These are phyloP conservation scores for Magnusiomyces tetraspermus DNA, from an alignment of 1,139 yeast genomes.

Conservation along the genomic window DNA sequence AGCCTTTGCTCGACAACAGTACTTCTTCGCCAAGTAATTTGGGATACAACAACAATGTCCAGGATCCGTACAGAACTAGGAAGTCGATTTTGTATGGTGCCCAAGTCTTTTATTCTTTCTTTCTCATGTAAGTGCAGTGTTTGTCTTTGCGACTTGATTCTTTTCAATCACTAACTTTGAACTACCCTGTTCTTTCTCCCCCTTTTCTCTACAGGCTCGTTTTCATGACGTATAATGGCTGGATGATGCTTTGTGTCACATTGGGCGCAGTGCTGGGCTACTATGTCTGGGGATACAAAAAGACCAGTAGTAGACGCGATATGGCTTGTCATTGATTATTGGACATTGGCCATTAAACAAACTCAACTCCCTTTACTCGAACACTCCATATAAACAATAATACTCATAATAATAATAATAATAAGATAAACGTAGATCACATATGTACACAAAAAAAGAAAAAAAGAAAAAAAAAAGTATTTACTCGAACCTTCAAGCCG, in stretches of 20 bases:
- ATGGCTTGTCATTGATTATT: slow-evolving; percentile 45
- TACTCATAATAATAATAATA: too few species aligned
- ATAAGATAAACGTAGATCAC: too few species aligned
- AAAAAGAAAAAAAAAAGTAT: too few species aligned
- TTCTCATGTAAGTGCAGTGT: slow-evolving; percentile 43
- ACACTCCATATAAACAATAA: too few species aligned
- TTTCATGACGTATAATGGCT: slow-evolving; percentile 78
- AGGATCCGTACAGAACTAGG: not conserved
- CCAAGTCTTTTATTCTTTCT: slow-evolving; percentile 68
- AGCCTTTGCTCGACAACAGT: not conserved
- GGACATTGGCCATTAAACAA: too few species aligned
- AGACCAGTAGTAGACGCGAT: slow-evolving; percentile 27
- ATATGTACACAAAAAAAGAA: too few species aligned
- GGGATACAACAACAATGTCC: not conserved
- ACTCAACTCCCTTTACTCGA: too few species aligned
- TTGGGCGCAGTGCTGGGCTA: slow-evolving; percentile 62
- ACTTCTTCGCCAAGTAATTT: not conserved
- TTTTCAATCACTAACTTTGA: not conserved
- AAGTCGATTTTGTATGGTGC: slow-evolving; percentile 47
- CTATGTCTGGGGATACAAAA: slow-evolving; percentile 45
- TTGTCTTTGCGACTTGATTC: not conserved
- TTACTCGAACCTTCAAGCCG: too few species aligned
- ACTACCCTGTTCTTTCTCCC: too few species aligned
- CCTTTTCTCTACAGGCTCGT: slow-evolving; percentile 37
- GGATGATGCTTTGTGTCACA: slow-evolving; percentile 68